Percentiles rank a stretch among this genome's conserved stretches.
phyloP scores from a whole-genome alignment of 495 filamentous ascomycete species.

The Penicillium goetzii region DNA sequence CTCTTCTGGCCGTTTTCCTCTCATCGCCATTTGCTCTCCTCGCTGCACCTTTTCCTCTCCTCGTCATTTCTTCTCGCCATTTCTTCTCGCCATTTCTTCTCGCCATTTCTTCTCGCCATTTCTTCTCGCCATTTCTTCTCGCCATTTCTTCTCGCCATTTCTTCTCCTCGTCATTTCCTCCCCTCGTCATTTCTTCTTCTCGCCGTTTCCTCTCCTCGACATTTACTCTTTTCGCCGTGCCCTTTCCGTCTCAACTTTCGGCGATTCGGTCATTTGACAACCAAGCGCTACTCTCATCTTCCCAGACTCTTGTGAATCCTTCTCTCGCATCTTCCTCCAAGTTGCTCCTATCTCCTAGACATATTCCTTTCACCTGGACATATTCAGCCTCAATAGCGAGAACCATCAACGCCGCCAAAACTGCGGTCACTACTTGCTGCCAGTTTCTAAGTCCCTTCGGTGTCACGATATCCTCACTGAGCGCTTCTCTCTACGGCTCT shows the following conservation, averaged over 20 bases:
- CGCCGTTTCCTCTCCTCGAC: too few species aligned
- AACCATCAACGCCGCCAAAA: background rate
- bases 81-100: too few species aligned
- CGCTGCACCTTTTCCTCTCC: too few species aligned
- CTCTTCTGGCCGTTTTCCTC: too few species aligned
- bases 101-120: too few species aligned
- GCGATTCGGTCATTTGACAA: background rate
- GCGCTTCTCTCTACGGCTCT: background rate
- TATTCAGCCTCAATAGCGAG: background rate
- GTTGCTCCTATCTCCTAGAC: background rate
- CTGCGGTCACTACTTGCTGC: background rate
- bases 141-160: too few species aligned
- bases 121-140: too few species aligned
- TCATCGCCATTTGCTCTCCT: too few species aligned
- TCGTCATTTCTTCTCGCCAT: too few species aligned
- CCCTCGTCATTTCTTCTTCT: too few species aligned
- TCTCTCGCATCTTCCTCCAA: background rate
- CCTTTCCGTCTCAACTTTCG: background rate
- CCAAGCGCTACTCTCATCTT: background rate
- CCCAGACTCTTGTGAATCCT: background rate
- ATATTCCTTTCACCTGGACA: background rate
- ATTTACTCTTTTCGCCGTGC: background rate
- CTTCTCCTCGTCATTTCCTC: too few species aligned
- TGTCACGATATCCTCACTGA: background rate
- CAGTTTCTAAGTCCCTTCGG: background rate